These are phyloP conservation scores for Yamagishiella unicocca DNA, from an alignment of 139 green algal genomes.

Conservation along the genomic window DNA sequence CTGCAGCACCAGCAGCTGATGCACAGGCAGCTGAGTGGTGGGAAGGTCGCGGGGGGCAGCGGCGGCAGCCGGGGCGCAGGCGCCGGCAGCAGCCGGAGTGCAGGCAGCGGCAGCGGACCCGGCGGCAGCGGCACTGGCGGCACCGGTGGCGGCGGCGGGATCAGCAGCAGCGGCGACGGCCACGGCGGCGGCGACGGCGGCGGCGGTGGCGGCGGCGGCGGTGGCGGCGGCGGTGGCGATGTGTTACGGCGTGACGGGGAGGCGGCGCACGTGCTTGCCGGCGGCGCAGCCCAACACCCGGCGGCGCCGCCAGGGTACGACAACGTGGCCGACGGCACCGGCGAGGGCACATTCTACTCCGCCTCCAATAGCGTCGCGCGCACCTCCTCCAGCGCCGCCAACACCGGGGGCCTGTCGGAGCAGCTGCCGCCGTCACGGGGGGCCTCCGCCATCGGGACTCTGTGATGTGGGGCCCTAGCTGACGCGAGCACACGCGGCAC, in stretches of 20 bases:
- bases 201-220: not conserved
- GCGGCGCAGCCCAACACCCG: not conserved
- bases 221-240: not conserved
- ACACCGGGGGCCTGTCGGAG: no score
- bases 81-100: no score
- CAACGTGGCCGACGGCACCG: not conserved
- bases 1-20: not conserved
- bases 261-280: not conserved
- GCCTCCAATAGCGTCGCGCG: not conserved
- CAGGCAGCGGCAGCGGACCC: no score
- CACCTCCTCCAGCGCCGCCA: not conserved
- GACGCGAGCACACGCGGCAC: no score
- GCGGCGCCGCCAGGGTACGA: not conserved
- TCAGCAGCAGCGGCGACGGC: not conserved
- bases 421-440: no score
- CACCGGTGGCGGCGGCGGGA: not conserved
- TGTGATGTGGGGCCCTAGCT: no score
- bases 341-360: not conserved
- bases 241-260: not conserved
- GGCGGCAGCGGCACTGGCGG: not conserved
- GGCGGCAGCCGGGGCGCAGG: no score
- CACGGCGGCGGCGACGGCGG: not conserved
- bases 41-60: no score
- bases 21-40: no score
- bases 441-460: no score